Base-by-base conservation (phyloP, 2,329 filamentous ascomycete genomes). In the Pezicula radicicola region DNA sequence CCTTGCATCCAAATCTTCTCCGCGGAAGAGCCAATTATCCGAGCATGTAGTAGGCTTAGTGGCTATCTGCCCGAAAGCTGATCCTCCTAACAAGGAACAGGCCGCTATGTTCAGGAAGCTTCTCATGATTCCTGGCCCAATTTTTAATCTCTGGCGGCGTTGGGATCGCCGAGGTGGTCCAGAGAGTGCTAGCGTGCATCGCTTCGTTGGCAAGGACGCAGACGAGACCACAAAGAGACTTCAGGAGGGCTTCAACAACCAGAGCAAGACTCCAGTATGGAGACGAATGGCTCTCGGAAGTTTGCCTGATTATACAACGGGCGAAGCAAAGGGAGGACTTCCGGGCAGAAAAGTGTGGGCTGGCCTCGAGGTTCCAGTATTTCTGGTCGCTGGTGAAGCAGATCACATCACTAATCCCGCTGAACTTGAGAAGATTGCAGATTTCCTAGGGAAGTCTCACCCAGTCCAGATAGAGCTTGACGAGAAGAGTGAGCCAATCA, bases 231-330 rank as follows among this genome's bases (percentile, higher is more conserved):
- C 86, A 1, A 84, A 83, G 62, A 75, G 77, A 51, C 74, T 91
- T 35, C 89, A 93, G 66, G 69, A 87, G 51, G 79, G 80, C 3
- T 93, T 86, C 71, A 97, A 97, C 66, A 78, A 80, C 53, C 91
- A 96, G 66, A 96, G 90, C 56, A 83, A 79, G 58, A 94, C 91
- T 0, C 78, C 87, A 0, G 89, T 94, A 0, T 96, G 89, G 80
- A 83, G 88, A 58, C 83, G 91, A 37, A 91, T 96, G 84, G 85
- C 86, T 1, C 84, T 78, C 68, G 90, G 91, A 0, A 77, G 78
- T 47, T 74, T 94, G 21, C 87, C 89, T 0, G 70, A 68, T 0
- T 87, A 85, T 52, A 67, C 75, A 3, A 65, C 75, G 7, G 81
- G 78, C 1, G 67, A 75, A 25, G 69, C 81, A 1, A 65, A 67